Evolutionary conservation across 306 rosid genomes (phyloP), one percentile per base, ranked within the genome.

Genomic region (Dryas drummondii): DNA sequence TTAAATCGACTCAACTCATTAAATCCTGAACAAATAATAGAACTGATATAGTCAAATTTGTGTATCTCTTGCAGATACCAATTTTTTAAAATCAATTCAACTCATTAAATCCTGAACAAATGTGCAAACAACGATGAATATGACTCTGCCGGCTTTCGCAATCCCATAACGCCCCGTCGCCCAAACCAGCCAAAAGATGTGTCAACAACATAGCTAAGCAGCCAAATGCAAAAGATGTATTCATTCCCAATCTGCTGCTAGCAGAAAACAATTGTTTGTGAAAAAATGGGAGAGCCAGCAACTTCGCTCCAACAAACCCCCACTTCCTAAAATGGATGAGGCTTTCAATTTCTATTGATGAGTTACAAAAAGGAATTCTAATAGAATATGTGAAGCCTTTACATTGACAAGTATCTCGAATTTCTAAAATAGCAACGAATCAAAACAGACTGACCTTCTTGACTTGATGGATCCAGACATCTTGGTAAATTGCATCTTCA

Each of bases 231-330:
- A 68, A 40, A 85, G 68, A 60, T 53, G 77, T 46, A 66, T 53
- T 46, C 71, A 76, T 51, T 80, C 76, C 75, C 81, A 71, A 73
- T 62, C 74, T 79, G 83, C 77, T 63, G 47, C 73, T 62, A 78
- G 73, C 58, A 75, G 77, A 57, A 76, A 44, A 46, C 42, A 74
- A 82, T 72, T 67, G 71, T 79, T 70, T 66, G 26, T 32, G 27
- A 58, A 72, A 59, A 16, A 15, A 70, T 40, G 53, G 46, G 74
- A 79, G 73, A 69, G 58, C 88, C 80, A 62, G 71, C 84, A 73
- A 57, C 71, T 77, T 47, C 50, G 85, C 80, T 70, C 78, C 61
- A 15, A 48, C 54, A 51, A 76, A 63, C 66, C 81, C 74, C 78
- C 61, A 66, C 78, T 65, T 77, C 82, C 27, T 51, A 58, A 86